A percentile compares a stretch with the other conserved stretches of the same genome.
Evolutionary conservation across 352 stramenopile genomes (phyloP).

Genomic region (Phytophthora kernoviae): DNA sequence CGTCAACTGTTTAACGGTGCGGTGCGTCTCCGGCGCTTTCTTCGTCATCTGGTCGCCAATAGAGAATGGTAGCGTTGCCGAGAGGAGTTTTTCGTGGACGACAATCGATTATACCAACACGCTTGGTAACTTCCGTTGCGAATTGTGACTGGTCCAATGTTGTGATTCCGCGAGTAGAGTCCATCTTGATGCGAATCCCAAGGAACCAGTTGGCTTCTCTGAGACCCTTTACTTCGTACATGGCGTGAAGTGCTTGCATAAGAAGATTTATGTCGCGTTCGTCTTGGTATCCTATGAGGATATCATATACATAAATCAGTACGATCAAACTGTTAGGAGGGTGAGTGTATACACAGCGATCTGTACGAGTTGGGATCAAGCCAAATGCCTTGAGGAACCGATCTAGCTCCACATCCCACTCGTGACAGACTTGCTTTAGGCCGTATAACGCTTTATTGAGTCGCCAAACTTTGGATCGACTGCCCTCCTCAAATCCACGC

Average conservation of each 20-base stretch:
- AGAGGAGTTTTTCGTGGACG: constrained; percentile 4
- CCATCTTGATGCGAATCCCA: background rate
- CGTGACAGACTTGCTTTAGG: constrained; percentile 17
- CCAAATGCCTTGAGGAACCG: background rate
- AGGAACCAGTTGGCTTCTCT: constrained; percentile 2
- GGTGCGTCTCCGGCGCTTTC: background rate
- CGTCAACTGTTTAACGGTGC: constrained; percentile 3
- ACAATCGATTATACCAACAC: constrained; percentile 8
- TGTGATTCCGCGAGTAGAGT: background rate
- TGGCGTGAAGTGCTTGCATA: background rate
- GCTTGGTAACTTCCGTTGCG: background rate
- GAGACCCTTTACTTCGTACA: constrained; percentile 9
- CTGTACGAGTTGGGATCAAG: background rate
- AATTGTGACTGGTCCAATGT: constrained; percentile 4
- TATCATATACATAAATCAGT: constrained; percentile 15
- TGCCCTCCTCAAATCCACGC: constrained; percentile 11
- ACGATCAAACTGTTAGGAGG: constrained; percentile 1
- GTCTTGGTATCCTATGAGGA: constrained; percentile 10
- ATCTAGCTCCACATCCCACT: constrained; percentile 15
- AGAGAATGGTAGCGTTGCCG: background rate
- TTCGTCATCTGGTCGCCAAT: background rate
- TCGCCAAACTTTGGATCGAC: constrained; percentile 7
- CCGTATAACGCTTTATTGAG: constrained; percentile 18
- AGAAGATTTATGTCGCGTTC: background rate
- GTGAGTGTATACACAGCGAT: constrained; percentile 12